These are phyloP conservation scores for Cadophora luteo-olivacea DNA, from an alignment of 2,329 filamentous ascomycete species.

Conservation along the genomic window DNA sequence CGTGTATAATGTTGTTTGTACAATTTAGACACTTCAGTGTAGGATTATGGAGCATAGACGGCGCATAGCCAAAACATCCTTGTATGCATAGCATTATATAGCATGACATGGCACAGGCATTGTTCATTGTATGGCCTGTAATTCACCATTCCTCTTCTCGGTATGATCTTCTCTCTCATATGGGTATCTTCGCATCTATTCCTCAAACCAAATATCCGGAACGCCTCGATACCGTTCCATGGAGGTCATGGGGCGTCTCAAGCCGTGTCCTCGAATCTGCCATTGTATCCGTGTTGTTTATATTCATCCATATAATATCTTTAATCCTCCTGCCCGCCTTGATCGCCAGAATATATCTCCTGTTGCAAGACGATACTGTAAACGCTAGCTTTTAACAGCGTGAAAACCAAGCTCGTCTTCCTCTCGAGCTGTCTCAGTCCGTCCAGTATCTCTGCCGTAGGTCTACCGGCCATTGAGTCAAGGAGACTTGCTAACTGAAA, in stretches of 20 bases:
- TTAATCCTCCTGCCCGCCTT: conserved; percentile 45
- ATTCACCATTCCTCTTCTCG: conserved; percentile 25
- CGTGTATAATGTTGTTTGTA: conserved; percentile 39
- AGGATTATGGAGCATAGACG: conserved; percentile 49
- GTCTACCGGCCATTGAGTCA: conserved; percentile 69
- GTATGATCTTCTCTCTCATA: not conserved
- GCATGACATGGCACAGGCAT: conserved; percentile 35
- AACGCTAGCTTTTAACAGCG: conserved; percentile 94
- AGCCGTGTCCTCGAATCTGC: not conserved
- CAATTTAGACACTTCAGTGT: conserved; percentile 51
- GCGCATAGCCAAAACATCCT: conserved; percentile 9
- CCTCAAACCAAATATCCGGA: conserved; percentile 21
- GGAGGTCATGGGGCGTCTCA: not conserved
- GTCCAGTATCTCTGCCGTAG: conserved; percentile 84
- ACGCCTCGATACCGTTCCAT: conserved; percentile 28
- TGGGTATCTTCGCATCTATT: conserved; percentile 32
- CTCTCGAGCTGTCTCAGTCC: conserved; percentile 86
- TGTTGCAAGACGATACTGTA: conserved; percentile 99
- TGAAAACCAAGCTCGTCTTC: conserved; percentile 95
- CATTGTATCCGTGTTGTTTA: not conserved
- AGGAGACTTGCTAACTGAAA: conserved; percentile 64
- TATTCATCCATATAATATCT: too few relatives aligned
- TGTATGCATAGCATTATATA: conserved; percentile 34
- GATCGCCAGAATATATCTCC: conserved; percentile 79
- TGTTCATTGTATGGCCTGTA: conserved; percentile 16